Base-by-base conservation (phyloP, 2,329 filamentous ascomycete species). In the Fusarium transvaalense region DNA sequence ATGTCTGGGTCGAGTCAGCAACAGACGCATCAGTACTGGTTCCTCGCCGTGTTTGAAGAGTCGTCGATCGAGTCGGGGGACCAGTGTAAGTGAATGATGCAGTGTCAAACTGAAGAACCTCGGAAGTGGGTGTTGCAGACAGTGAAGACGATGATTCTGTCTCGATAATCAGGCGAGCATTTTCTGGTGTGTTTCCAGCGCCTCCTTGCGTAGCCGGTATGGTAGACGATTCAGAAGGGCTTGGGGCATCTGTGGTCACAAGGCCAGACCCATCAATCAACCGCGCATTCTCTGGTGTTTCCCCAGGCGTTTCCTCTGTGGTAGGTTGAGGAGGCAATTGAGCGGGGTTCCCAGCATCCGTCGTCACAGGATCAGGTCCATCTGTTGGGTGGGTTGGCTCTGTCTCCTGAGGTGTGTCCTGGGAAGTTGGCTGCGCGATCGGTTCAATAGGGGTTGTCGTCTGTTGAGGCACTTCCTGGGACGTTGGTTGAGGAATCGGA, bases 81-180 rank as follows among this genome's bases (percentile, higher is more conserved):
- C 48, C 61, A 25, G 71, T 61, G 41, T 66, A 69, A 13, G 66
- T 67, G 57, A 70, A 68, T 9, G 66, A 64, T 21, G 57, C 62
- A n/a, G 62, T 69, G 37, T 69, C 66, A 23, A 70, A 67, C 19
- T 67, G 57, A 27, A 69, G 66, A 25, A 70, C 50, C 41, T 69
- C 66, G 29, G 62, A 64, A 25, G 59, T 64, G n/a, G 38, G 37
- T 15, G 51, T 21, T 23, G 32, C 39, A 14, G 54, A 59, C 3
- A 47, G 39, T 12, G 35, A 32, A 9, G 10, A 31, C 6, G 46
- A 64, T 14, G 53, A 47, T 29, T 65, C 53, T 2, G 61, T 53
- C 35, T 38, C 61, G 12, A 53, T 32, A 10, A 65, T 56, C 6
- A 63, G 41, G 31, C 45, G 61, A 60, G 52, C 61, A 41, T 65